Base-by-base conservation (phyloP, 257 asterid species). In the Solanum chiquidenum region DNA sequence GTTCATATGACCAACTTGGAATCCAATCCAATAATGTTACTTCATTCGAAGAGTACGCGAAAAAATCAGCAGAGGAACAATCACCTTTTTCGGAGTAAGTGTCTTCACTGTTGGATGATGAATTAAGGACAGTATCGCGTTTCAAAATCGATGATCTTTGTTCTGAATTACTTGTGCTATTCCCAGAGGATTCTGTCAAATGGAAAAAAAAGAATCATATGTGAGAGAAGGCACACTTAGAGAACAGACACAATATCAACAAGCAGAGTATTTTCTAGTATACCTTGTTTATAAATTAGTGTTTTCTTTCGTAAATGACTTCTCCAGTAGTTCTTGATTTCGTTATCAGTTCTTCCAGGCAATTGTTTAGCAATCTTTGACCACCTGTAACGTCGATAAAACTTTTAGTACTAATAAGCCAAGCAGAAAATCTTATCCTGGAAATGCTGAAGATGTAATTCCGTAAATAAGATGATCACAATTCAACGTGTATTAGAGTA, bases 341-440 rank as follows among this genome's bases (percentile, higher is more conserved):
- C 96, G 33, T 95, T 95, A 35, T 95, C 98, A 5, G 98, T 95
- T 90, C 98, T 90, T 89, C 98, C 98, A 0, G 98, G 96, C 91
- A 94, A 86, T 85, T 90, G 91, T 88, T 88, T 85, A 1, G 98
- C 98, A 72, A 94, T 95, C 88, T 88, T 94, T 31, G 98, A 92
- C 98, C 98, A 95, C 92, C 97, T 95, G 75, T 14, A 23, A 87
- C 58, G 5, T 27, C 0, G 13, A 29, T 13, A 80, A 27, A 44
- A 46, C 58, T 76, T 76, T 76, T 12, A 80, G 68, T 14, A 44
- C 16, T 27, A 9, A 73, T 44, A 27, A 80, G 25, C 66, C 46
- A 80, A 44, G 85, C 4, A 77, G 29, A 66, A 75, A 4, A 25
- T 29, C 49, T 34, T 18, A 27, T 58, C 14, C 37, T 13, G n/a